Conservation (phyloP, 192 early-diverging fungal genomes). For the Coemansia guatemalensis region DNA sequence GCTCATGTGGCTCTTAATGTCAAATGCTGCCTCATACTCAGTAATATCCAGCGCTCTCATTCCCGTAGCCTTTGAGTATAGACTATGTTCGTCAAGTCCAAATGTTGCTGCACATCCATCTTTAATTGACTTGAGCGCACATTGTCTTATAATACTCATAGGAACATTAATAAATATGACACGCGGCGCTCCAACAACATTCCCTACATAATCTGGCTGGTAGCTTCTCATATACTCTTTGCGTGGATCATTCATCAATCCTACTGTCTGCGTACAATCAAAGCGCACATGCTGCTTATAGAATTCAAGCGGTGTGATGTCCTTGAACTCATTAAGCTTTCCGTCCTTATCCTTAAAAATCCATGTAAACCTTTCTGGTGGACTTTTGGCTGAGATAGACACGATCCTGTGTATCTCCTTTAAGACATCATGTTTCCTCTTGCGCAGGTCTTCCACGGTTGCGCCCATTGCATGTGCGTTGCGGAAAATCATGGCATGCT, state of each 20-base stretch:
- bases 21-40: constrained; percentile 68
- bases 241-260: constrained; percentile 74
- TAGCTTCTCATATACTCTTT: constrained; percentile 62
- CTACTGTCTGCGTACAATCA: constrained; percentile 64
- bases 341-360: constrained; percentile 69
- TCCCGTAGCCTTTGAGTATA: constrained; percentile 55
- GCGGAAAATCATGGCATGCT: constrained; percentile 64
- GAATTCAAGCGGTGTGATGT: constrained; percentile 64
- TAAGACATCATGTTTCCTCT: constrained; percentile 58
- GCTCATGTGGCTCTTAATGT: constrained; percentile 56
- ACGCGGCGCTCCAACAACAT: constrained; percentile 62
- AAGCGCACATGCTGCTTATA: constrained; percentile 59
- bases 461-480: constrained; percentile 48
- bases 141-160: constrained; percentile 57
- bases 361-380: constrained; percentile 67
- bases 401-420: constrained; percentile 70
- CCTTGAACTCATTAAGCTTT: constrained; percentile 56
- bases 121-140: constrained; percentile 59
- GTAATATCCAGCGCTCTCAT: constrained; percentile 62
- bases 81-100: constrained; percentile 72
- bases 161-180: constrained; percentile 68
- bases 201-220: constrained; percentile 70
- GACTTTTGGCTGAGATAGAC: constrained; percentile 69
- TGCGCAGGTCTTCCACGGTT: constrained; percentile 47
- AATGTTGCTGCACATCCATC: constrained; percentile 73